Evolutionary conservation across 768 basidiomycete species (phyloP).

Genomic region (Tulasnella sp.): DNA sequence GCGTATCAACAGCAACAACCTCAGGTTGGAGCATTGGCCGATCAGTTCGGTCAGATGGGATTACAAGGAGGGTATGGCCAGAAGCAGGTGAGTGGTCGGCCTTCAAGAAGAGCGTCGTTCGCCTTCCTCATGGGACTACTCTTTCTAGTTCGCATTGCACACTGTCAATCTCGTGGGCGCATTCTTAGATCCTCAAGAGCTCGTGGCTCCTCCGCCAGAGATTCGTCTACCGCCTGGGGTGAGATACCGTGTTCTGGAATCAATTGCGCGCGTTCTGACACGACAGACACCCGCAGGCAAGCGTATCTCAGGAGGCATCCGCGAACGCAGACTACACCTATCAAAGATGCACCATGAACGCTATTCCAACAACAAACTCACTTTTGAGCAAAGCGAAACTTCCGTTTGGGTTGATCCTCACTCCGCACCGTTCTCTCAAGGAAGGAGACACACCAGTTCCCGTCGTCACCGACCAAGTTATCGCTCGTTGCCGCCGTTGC

Average conservation of each 20-base stretch:
- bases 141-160: conserved; percentile 57
- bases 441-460: conserved; percentile 71
- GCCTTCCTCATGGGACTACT: background rate
- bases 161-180: conserved; percentile 91
- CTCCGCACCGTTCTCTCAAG: conserved; percentile 83
- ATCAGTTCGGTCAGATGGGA: conserved; percentile 89
- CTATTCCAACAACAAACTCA: conserved; percentile 86
- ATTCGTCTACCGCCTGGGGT: conserved; percentile 81
- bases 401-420: conserved; percentile 82
- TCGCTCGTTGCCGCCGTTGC: conserved; percentile 93
- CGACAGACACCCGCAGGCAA: conserved; percentile 43
- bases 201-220: conserved; percentile 78
- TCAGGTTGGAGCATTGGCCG: conserved; percentile 46
- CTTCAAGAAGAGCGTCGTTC: background rate
- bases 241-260: conserved; percentile 23
- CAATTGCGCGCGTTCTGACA: background rate
- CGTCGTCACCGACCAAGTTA: conserved; percentile 89
- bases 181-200: conserved; percentile 84
- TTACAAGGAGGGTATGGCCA: conserved; percentile 51
- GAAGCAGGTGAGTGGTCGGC: conserved; percentile 46
- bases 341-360: conserved; percentile 85
- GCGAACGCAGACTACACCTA: conserved; percentile 89
- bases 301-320: conserved; percentile 67
- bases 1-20: conserved; percentile 35
- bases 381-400: conserved; percentile 86